Evolutionary conservation across 163 green algal genomes (phyloP).

Genomic region (Scenedesmus sp.): DNA sequence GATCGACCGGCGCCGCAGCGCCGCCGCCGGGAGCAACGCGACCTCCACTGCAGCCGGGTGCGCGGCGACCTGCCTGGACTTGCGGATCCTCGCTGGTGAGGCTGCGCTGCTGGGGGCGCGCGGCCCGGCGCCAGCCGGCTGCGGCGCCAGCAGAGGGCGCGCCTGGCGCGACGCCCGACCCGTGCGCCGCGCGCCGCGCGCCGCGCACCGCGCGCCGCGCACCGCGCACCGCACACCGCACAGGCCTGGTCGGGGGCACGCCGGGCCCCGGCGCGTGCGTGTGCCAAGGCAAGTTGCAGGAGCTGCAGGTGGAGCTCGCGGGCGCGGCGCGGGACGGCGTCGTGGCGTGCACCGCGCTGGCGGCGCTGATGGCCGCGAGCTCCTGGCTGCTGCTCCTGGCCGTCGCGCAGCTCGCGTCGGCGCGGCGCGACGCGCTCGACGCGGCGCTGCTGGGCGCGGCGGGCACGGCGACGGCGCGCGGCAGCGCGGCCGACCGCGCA

Average conservation of each 20-base stretch:
- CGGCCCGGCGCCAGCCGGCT: too few relatives aligned
- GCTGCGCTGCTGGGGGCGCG: not conserved
- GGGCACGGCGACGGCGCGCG: not conserved
- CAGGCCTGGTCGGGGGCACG: not conserved
- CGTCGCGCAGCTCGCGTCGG: not conserved
- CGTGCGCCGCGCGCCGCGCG: not conserved
- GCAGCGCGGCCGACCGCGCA: not conserved
- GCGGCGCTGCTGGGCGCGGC: not conserved
- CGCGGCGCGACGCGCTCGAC: slow-evolving; percentile 4
- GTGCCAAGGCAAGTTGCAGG: not conserved
- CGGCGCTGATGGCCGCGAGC: slow-evolving; percentile 1
- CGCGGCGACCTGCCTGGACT: slow-evolving; percentile 8
- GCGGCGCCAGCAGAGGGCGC: too few relatives aligned
- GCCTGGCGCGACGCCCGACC: too few relatives aligned
- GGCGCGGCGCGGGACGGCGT: not conserved
- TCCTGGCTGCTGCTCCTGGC: slow-evolving; percentile 19
- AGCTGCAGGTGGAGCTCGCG: slow-evolving; percentile 14
- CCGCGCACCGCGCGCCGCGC: too few relatives aligned
- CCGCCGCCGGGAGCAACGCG: too few relatives aligned
- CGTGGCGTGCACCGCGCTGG: slow-evolving; percentile 12
- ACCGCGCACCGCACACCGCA: not conserved
- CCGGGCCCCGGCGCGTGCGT: not conserved
- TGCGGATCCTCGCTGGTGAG: not conserved
- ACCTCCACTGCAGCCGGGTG: too few relatives aligned
- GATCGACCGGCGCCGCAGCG: too few relatives aligned